phyloP scores from a whole-genome alignment of 108 stramenopile genomes.

The Fragilariopsis cylindrus region DNA sequence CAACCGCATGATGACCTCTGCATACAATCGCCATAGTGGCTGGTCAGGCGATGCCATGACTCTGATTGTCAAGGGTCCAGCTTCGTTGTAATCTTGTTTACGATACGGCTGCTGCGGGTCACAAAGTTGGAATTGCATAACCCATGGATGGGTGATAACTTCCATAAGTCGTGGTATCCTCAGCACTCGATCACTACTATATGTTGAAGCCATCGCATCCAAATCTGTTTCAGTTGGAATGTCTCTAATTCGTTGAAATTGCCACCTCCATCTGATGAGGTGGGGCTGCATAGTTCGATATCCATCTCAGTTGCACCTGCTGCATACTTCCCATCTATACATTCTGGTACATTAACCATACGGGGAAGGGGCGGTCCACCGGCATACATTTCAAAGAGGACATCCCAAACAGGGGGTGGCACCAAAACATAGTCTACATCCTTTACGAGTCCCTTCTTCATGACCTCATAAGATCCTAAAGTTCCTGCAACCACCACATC shows the following conservation, averaged over 20 bases:
- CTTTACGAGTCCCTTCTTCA: slow-evolving; percentile 44
- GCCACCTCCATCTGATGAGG: background rate
- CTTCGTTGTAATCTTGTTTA: slow-evolving; percentile 53
- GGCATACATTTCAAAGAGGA: slow-evolving; percentile 83
- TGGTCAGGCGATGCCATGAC: slow-evolving; percentile 80
- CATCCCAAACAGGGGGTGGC: slow-evolving; percentile 85
- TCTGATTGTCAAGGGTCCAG: slow-evolving; percentile 76
- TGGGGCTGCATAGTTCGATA: slow-evolving; percentile 24
- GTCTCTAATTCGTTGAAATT: background rate
- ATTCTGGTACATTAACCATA: slow-evolving; percentile 53
- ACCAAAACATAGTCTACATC: slow-evolving; percentile 70
- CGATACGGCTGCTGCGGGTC: slow-evolving; percentile 86
- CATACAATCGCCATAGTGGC: slow-evolving; percentile 79
- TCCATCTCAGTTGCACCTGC: slow-evolving; percentile 14
- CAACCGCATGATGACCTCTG: slow-evolving; percentile 67
- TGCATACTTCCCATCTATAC: slow-evolving; percentile 20
- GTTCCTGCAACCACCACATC: slow-evolving; percentile 64
- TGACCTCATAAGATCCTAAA: slow-evolving; percentile 75
- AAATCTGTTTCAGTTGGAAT: slow-evolving; percentile 26
- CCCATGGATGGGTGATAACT: slow-evolving; percentile 81
- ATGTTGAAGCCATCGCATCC: slow-evolving; percentile 29
- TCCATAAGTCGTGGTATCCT: slow-evolving; percentile 56
- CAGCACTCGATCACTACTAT: slow-evolving; percentile 32
- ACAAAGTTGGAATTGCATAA: slow-evolving; percentile 76
- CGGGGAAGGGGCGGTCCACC: slow-evolving; percentile 89